Conservation (phyloP, 2,329 filamentous ascomycete species). For the Phaeosphaeriaceae sp. region DNA sequence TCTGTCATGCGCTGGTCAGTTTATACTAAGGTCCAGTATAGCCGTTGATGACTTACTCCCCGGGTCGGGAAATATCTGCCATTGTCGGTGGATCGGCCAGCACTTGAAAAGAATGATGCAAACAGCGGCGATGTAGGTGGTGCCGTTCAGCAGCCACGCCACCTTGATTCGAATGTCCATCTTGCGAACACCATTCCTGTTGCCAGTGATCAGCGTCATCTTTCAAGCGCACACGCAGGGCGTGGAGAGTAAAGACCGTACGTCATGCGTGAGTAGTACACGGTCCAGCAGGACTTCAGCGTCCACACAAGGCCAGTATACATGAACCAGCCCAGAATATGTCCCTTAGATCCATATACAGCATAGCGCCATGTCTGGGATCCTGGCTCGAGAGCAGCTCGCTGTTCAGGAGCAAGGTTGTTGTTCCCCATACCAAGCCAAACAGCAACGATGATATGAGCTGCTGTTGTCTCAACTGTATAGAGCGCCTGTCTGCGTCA, state of each 20-base stretch:
- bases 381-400: slow-evolving; percentile 52
- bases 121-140: slow-evolving; percentile 59
- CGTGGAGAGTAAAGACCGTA: slow-evolving; percentile 45
- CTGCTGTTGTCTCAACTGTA: slow-evolving; percentile 56
- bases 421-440: slow-evolving; percentile 8
- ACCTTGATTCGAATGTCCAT: slow-evolving; percentile 48
- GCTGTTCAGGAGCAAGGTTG: slow-evolving; percentile 59
- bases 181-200: slow-evolving; percentile 11
- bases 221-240: neutral
- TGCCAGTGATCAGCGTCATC: neutral
- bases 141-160: slow-evolving; percentile 58
- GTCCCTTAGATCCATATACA: slow-evolving; percentile 61
- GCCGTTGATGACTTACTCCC: slow-evolving; percentile 53
- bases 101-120: slow-evolving; percentile 62
- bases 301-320: slow-evolving; percentile 62
- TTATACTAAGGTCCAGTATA: neutral
- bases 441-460: slow-evolving; percentile 56
- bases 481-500: slow-evolving; percentile 54
- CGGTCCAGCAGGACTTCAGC: slow-evolving; percentile 62
- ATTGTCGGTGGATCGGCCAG: slow-evolving; percentile 61
- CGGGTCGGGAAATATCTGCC: slow-evolving; percentile 67
- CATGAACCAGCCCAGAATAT: slow-evolving; percentile 61
- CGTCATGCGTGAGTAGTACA: slow-evolving; percentile 62
- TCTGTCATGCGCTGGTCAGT: slow-evolving; percentile 6
- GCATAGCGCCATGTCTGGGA: slow-evolving; percentile 58